phyloP scores from a whole-genome alignment of 139 green algal genomes.

The Gonium pectorale region DNA sequence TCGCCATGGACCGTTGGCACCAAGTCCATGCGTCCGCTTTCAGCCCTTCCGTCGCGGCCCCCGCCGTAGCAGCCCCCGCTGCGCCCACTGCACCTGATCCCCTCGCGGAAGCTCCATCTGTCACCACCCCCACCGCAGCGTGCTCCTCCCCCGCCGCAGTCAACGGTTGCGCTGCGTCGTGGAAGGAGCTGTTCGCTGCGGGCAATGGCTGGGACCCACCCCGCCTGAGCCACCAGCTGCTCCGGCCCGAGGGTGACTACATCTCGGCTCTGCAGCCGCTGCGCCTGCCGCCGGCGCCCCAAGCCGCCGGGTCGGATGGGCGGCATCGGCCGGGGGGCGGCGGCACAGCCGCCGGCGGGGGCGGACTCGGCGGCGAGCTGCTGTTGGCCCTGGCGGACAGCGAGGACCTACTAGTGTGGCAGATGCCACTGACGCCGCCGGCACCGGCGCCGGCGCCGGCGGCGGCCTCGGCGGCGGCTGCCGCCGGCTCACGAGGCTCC shows the following conservation, averaged over 20 bases:
- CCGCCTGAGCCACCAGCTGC: background rate
- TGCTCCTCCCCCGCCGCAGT: too few species aligned
- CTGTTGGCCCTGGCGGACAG: background rate
- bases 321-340: too few species aligned
- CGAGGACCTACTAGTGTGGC: background rate
- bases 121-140: too few species aligned
- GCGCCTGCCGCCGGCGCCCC: background rate
- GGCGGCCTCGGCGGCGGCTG: background rate
- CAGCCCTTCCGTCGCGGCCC: background rate
- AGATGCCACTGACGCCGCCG: background rate
- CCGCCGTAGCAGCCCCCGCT: too few species aligned
- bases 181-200: background rate
- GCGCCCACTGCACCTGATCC: too few species aligned
- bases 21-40: background rate
- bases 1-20: background rate
- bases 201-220: constrained; percentile 34
- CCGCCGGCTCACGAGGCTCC: too few species aligned
- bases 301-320: too few species aligned
- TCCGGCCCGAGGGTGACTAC: background rate
- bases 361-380: background rate
- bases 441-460: background rate
- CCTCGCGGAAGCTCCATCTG: too few species aligned
- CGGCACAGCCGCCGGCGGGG: too few species aligned
- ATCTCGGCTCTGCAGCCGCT: background rate
- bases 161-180: too few species aligned